These are phyloP conservation scores for Durotheca rogersii DNA, from an alignment of 495 filamentous ascomycete species.

Conservation along the genomic window DNA sequence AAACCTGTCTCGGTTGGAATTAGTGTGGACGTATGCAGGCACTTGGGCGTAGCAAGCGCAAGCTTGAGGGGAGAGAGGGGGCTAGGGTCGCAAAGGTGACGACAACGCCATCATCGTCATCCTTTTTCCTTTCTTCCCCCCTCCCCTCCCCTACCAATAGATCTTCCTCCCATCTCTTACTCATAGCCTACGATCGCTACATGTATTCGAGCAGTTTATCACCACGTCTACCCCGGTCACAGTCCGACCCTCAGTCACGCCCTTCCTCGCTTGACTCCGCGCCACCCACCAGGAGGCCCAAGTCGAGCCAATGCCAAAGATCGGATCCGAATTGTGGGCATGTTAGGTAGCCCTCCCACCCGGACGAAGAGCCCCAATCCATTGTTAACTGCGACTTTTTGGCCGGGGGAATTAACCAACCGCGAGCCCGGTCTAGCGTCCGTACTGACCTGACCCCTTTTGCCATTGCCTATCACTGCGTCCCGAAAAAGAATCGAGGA, in stretches of 20 bases:
- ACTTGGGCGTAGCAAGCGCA: conserved; percentile 11
- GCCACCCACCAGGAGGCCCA: background rate
- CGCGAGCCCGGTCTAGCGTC: background rate
- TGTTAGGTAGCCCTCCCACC: background rate
- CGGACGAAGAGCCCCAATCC: background rate
- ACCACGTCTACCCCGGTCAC: background rate
- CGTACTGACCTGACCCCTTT: background rate
- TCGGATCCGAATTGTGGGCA: background rate
- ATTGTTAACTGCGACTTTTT: too few relatives aligned
- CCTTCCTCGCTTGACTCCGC: background rate
- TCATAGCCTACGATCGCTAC: too few relatives aligned
- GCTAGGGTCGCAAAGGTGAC: conserved; percentile 31
- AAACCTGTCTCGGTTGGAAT: conserved; percentile 16
- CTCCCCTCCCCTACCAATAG: background rate
- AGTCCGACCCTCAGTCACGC: background rate
- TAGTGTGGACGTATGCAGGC: background rate
- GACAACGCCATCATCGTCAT: conserved; percentile 29
- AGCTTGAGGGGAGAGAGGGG: conserved; percentile 5
- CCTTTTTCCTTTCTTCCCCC: conserved; percentile 7
- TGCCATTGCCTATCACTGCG: background rate
- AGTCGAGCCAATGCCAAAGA: background rate
- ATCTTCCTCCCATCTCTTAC: too few relatives aligned
- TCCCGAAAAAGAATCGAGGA: background rate
- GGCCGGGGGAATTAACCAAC: too few relatives aligned
- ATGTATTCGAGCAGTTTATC: background rate